Percentiles rank a stretch among this genome's conserved stretches.
Conservation (phyloP, 2,329 filamentous ascomycete genomes). For the Ascochyta clinopodiicola region DNA sequence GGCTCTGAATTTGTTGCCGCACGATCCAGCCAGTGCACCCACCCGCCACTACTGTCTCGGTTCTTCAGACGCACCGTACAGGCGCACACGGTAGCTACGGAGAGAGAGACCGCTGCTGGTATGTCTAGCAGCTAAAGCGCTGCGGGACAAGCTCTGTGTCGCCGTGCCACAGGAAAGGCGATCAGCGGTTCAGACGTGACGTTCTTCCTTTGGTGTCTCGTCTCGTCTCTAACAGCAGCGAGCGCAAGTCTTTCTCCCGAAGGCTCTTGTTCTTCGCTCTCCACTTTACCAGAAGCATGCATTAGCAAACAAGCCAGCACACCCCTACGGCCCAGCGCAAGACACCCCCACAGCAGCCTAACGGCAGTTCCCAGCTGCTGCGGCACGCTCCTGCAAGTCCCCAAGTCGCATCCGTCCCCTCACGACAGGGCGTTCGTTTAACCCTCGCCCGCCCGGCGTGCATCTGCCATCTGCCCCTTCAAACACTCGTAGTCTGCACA, state of each 20-base stretch:
- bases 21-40: conserved; percentile 28
- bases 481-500: conserved; percentile 31
- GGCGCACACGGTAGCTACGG: neutral
- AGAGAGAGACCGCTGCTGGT: conserved; percentile 15
- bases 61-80: conserved; percentile 1
- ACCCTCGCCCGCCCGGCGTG: conserved; percentile 27
- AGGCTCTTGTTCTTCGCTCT: conserved; percentile 19
- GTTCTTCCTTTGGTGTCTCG: conserved; percentile 14
- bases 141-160: conserved; percentile 26
- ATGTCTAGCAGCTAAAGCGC: conserved; percentile 20
- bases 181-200: conserved; percentile 25
- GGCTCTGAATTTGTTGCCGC: conserved; percentile 30
- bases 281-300: conserved; percentile 22
- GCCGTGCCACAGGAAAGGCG: conserved; percentile 9
- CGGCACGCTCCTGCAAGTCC: conserved; percentile 41
- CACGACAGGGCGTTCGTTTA: conserved; percentile 25
- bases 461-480: conserved; percentile 32
- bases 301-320: conserved; percentile 15
- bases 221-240: conserved; percentile 22
- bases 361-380: conserved; percentile 47
- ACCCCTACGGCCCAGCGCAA: conserved; percentile 33
- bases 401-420: conserved; percentile 33
- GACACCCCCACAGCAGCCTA: conserved; percentile 40
- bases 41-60: conserved; percentile 27
- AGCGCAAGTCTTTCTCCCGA: conserved; percentile 23